These are phyloP conservation scores for Penicillium cinerascens DNA, from an alignment of 495 filamentous ascomycete genomes.

Conservation along the genomic window DNA sequence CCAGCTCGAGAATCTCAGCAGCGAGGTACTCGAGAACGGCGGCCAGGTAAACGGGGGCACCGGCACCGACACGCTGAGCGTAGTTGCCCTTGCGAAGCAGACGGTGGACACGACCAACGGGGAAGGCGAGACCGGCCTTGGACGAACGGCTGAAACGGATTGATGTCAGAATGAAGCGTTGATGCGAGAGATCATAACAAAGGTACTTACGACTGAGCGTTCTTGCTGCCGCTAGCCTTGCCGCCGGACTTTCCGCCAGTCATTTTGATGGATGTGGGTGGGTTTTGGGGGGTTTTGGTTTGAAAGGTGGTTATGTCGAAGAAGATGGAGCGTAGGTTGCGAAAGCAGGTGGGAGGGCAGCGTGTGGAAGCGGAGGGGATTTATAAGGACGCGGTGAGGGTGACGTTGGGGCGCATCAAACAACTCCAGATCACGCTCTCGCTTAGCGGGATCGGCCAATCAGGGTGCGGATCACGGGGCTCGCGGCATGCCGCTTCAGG, in stretches of 20 bases:
- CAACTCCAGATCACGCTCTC: slow-evolving; percentile 48
- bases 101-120: slow-evolving; percentile 99
- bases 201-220: slow-evolving; percentile 78
- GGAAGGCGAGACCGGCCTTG: slow-evolving; percentile 99
- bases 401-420: slow-evolving; percentile 41
- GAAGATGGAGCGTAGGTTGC: slow-evolving; percentile 13
- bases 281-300: slow-evolving; percentile 26
- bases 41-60: slow-evolving; percentile 96
- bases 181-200: not conserved
- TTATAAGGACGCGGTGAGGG: slow-evolving; percentile 47
- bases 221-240: slow-evolving; percentile 97
- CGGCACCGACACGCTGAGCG: slow-evolving; percentile 98
- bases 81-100: slow-evolving; percentile 99
- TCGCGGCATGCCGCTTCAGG: slow-evolving; percentile 26
- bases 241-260: slow-evolving; percentile 98
- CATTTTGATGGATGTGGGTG: slow-evolving; percentile 70
- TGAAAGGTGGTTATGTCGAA: slow-evolving; percentile 24
- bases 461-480: slow-evolving; percentile 31
- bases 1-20: slow-evolving; percentile 97
- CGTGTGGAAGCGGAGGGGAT: slow-evolving; percentile 35
- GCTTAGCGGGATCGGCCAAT: slow-evolving; percentile 47
- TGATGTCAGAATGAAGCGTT: slow-evolving; percentile 31
- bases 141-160: slow-evolving; percentile 75
- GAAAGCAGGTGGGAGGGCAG: slow-evolving; percentile 25
- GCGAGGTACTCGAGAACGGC: slow-evolving; percentile 98